Base-by-base conservation (phyloP, 108 stramenopile species). In the Nitzschia palea region DNA sequence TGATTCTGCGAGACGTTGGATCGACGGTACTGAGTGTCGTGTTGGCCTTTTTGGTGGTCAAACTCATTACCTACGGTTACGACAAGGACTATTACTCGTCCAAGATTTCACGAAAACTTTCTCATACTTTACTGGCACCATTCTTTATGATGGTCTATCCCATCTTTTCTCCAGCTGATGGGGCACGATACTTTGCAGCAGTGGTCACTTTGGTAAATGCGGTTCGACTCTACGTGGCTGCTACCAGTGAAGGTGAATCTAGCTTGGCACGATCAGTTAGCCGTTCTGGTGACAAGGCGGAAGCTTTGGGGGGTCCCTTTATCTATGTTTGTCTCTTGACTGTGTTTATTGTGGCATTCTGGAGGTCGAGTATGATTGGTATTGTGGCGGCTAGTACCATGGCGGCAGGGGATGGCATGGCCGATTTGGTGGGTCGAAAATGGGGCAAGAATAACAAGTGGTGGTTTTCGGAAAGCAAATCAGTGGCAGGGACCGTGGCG, bases 391-490 rank as follows among this genome's bases (percentile, higher is more conserved):
- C 89, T 0, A 68, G 71, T 25, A 82, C 81, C n/a, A 84, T 93
- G 92, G 87, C 89, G 6, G 86, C 77, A 3, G 92, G 92, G 22
- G 92, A 93, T 58, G 92, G 92, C 4, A 56, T 92, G 59, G 92
- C 92, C 0, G 92, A 93, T 74, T 60, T 93, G 26, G 59, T 89
- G 15, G 92, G 92, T 37, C 73, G 92, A 47, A 61, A 86, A 8
- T 86, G 57, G 29, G 92, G 92, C 0, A 69, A 66, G 22, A 59
- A 60, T 12, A 89, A 87, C 33, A 82, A 85, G 44, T 89, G 88
- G 88, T 32, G 30, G 55, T 86, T 86, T 55, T 60, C 70, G 25
- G 71, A 81, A 31, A 56, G 61, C 48, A 55, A 73, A 51, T 88
- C 86, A 0, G 61, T 88, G n/a, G 84, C 78, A 15, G 92, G 92